These are phyloP conservation scores for Cordyceps cicadae DNA, from an alignment of 2,329 filamentous ascomycete species.

Conservation along the genomic window DNA sequence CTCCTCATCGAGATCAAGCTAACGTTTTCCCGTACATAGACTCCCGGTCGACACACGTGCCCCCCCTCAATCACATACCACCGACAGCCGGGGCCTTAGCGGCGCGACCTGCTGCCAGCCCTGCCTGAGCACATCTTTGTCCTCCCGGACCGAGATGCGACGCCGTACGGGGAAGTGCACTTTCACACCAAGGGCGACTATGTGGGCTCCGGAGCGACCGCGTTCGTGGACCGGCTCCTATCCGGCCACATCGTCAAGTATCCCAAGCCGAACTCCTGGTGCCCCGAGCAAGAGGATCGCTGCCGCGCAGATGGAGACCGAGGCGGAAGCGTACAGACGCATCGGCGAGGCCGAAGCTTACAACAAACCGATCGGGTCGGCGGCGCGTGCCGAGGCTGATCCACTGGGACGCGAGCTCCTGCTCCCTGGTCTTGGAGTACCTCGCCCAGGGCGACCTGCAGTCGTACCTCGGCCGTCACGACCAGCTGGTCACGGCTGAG, in stretches of 20 bases:
- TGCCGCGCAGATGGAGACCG: slow-evolving; percentile 16
- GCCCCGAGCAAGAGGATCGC: background rate
- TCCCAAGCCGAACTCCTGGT: slow-evolving; percentile 17
- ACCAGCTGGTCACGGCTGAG: background rate
- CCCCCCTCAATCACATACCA: background rate
- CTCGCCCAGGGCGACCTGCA: slow-evolving; percentile 19
- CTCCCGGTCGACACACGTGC: background rate
- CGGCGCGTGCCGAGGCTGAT: slow-evolving; percentile 17
- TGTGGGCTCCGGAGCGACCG: slow-evolving; percentile 15
- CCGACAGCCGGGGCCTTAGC: slow-evolving; percentile 14
- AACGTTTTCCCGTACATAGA: background rate
- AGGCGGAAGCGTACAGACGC: slow-evolving; percentile 19
- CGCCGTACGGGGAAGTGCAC: slow-evolving; percentile 16
- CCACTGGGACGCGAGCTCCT: slow-evolving; percentile 17
- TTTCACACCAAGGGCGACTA: slow-evolving; percentile 16
- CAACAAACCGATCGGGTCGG: slow-evolving; percentile 13
- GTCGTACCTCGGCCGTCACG: slow-evolving; percentile 15
- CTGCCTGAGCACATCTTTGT: slow-evolving; percentile 17
- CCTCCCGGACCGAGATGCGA: slow-evolving; percentile 14
- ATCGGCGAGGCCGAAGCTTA: slow-evolving; percentile 21
- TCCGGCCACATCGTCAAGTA: slow-evolving; percentile 19
- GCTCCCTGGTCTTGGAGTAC: slow-evolving; percentile 20
- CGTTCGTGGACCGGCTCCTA: slow-evolving; percentile 16
- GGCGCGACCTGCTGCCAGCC: slow-evolving; percentile 14
- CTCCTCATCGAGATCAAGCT: background rate